phyloP scores from a whole-genome alignment of 352 stramenopile species.

The Globisporangium nodosum region DNA sequence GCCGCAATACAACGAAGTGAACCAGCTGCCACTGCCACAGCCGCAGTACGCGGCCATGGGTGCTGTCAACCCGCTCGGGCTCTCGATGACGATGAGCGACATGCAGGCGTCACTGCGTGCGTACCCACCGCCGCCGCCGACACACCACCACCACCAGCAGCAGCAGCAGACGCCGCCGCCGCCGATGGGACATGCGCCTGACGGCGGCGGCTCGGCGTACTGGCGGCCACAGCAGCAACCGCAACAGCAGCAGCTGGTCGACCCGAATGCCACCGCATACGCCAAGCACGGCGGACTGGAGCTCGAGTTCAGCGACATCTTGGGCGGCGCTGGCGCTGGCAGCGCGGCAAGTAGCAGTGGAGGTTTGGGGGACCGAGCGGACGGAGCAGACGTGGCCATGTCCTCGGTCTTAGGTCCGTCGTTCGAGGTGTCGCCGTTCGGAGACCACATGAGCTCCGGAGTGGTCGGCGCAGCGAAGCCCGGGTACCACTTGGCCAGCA shows the following conservation, averaged over 20 bases:
- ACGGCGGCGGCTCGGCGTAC: slow-evolving; percentile 2
- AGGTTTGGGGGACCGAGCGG: neutral
- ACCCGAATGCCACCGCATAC: slow-evolving; percentile 3
- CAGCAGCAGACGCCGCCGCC: slow-evolving; percentile 13
- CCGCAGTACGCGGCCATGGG: slow-evolving; percentile 20
- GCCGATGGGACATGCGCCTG: neutral
- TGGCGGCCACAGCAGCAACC: slow-evolving; percentile 6
- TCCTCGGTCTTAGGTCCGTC: slow-evolving; percentile 21
- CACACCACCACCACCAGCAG: slow-evolving; percentile 13
- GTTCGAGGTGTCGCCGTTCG: slow-evolving; percentile 35
- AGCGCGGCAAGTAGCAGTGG: neutral
- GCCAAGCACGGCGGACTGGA: slow-evolving; percentile 21
- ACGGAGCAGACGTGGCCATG: slow-evolving; percentile 8
- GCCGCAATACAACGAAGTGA: neutral
- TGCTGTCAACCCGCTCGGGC: slow-evolving; percentile 7
- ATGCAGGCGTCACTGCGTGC: slow-evolving; percentile 23
- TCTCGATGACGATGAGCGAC: slow-evolving; percentile 21
- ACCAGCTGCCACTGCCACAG: slow-evolving; percentile 1
- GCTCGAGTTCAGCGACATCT: slow-evolving; percentile 35
- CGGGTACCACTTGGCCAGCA: slow-evolving; percentile 7
- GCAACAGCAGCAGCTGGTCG: neutral
- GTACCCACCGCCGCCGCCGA: slow-evolving; percentile 15
- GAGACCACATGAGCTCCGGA: slow-evolving; percentile 17
- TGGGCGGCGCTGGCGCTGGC: slow-evolving; percentile 11
- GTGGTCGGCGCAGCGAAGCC: slow-evolving; percentile 2